A percentile compares a stretch with the other conserved stretches of the same genome.
Evolutionary conservation across 2,329 filamentous ascomycete genomes (phyloP).

Genomic region (Colletotrichum nymphaeae): DNA sequence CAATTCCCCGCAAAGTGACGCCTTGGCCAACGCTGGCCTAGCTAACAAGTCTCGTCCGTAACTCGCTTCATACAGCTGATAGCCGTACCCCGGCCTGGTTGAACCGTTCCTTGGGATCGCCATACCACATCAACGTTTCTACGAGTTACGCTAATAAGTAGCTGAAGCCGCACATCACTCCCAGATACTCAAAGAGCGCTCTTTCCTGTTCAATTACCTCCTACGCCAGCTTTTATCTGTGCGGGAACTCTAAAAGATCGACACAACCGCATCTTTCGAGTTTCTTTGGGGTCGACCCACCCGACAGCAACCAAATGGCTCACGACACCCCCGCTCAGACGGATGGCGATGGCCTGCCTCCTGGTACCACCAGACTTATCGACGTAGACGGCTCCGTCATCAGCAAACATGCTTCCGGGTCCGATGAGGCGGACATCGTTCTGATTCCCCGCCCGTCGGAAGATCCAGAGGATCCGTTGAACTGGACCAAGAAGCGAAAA

Average conservation of each 20-base stretch:
- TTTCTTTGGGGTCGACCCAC: no score
- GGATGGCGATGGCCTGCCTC: background rate
- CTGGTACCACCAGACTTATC: conserved; percentile 24
- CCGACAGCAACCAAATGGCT: background rate
- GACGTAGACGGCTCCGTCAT: conserved; percentile 18
- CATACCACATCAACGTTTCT: background rate
- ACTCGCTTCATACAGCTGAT: background rate
- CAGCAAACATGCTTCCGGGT: conserved; percentile 8
- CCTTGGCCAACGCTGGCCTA: background rate
- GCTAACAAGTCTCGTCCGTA: background rate
- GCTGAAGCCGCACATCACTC: background rate
- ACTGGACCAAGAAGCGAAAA: conserved; percentile 40
- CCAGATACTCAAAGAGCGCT: no score
- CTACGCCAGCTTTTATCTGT: background rate
- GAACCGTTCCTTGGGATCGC: background rate
- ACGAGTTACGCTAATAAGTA: background rate
- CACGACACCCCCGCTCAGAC: background rate
- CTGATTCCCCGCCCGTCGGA: conserved; percentile 40
- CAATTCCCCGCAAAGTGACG: background rate
- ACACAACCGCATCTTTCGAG: background rate
- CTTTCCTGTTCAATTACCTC: background rate
- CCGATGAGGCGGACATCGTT: conserved; percentile 36
- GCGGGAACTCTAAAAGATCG: background rate
- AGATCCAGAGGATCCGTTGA: conserved; percentile 42
- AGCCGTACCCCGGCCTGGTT: background rate